These are phyloP conservation scores for Backusella sp. DNA, from an alignment of 192 early-diverging fungal species.

Conservation along the genomic window DNA sequence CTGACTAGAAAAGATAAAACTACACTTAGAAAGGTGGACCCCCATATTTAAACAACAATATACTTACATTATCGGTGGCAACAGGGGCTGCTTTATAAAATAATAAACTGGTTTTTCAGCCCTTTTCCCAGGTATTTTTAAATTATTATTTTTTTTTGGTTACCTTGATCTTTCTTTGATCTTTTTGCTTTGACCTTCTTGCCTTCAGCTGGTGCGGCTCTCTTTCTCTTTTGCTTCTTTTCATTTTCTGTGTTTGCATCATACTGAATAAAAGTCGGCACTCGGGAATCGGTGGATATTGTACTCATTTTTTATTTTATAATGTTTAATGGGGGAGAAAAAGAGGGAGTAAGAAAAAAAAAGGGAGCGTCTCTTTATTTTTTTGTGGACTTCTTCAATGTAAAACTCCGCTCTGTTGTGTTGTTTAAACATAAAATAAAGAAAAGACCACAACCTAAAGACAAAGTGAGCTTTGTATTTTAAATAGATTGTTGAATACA, in stretches of 20 bases:
- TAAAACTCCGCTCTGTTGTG: too few species aligned
- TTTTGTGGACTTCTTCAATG: too few species aligned
- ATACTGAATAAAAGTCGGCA: not conserved
- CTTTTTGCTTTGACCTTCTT: not conserved
- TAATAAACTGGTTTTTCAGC: not conserved
- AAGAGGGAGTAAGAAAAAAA: not conserved
- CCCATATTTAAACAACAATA: not conserved
- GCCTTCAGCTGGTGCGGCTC: not conserved
- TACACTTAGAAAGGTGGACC: not conserved
- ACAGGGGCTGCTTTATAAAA: not conserved
- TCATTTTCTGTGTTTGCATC: not conserved
- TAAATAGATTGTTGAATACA: too few species aligned
- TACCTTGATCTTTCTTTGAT: conserved; percentile 1
- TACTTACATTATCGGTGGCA: not conserved
- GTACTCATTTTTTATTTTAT: not conserved
- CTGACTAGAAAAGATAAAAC: not conserved
- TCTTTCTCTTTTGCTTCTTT: not conserved
- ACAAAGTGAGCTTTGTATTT: too few species aligned
- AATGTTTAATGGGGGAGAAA: not conserved
- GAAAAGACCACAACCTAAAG: too few species aligned
- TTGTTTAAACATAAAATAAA: too few species aligned
- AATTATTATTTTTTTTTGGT: not conserved
- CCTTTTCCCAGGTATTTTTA: not conserved
- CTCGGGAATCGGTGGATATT: not conserved
- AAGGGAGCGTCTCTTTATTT: too few species aligned